Evolutionary conservation across 768 basidiomycete genomes (phyloP), one percentile per base, ranked within the genome.

Genomic region (Aureoboletus auriporus): DNA sequence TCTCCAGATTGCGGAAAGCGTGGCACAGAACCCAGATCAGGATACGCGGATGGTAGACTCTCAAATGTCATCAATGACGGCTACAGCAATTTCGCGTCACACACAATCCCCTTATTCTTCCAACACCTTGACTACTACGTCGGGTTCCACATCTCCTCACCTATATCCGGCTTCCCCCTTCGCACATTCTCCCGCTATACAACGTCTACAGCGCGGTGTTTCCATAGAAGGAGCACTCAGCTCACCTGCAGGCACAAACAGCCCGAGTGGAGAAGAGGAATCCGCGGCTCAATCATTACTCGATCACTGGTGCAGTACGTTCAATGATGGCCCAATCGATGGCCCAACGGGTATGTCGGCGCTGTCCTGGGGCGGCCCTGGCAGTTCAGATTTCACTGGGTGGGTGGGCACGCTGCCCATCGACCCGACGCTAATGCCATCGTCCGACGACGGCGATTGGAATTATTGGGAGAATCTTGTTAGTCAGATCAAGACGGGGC

Each of bases 291-390:
- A 93, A 60, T 79, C 79, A 10, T 64, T 93, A 47, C 71, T 93
- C 40, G 89, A 93, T 63, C 85, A 90, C 52, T 92, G 90, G 89
- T 86, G 82, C 60, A 84, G 83, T 52, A 82, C 83, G n/a, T 79
- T 89, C 54, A 86, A 80, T 59, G 85, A 83, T 49, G 76, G 82
- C 10, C 75, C 77, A 2, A 56, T 80, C 2, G 82, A 85, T 55
- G 70, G 74, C 17, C 63, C 74, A 3, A 70, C 71, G 17, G 73
- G 74, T 27, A 73, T 71, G 42, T 71, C 70, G 36, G 66, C 71
- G 5, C 59, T 81, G 52, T 76, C 82, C 8, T 86, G 84, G 85
- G 76, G 77, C 17, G 79, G 80, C 12, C 73, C 78, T 7, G 76
- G 77, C 12, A 70, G 74, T 41, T 71, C 72, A 29, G 84, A 86